Evolutionary conservation across 148 eudicot genomes (phyloP), one percentile per base, ranked within the genome.

Genomic region (Cornus suecica): DNA sequence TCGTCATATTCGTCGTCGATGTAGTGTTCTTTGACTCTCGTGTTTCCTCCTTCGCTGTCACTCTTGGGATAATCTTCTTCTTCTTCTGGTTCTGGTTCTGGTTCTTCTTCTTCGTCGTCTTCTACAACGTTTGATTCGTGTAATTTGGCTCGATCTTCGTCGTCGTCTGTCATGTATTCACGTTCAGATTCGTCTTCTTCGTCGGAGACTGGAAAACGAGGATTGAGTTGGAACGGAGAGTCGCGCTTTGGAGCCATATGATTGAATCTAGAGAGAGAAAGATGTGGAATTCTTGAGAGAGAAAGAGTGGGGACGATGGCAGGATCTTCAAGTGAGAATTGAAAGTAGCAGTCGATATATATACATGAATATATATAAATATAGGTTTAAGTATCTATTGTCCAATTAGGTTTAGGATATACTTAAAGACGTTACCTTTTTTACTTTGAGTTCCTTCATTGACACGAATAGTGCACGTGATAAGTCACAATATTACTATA

Each of bases 181-280:
- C 62, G 67, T 3, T 72, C 79, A 20, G 69, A 73, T 28, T 60
- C 78, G 2, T 42, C 82, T 41, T 71, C 76, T 70, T 80, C 77
- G 10, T 69, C 68, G 88, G 83, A 4, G 88, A 83, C n/a, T 11
- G 86, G 76, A 61, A 71, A 84, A 26, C 85, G 74, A 5, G 90
- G 87, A 0, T 82, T 81, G 3, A 80, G 52, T 3, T 80, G 76
- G 41, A 74, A 74, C 0, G 82, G 83, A 34, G 81, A 63, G 10
- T 66, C 27, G 34, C 76, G 74, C 75, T 83, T 88, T 27, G 71
- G 70, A 51, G 84, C 76, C 90, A 87, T 87, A 0, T 20, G 25
- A 11, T 41, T 15, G 16, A 22, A 16, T 48, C 62, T 65, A 74
- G 42, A n/a, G 29, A 14, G 66, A 22, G 77, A 60, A n/a, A 45